phyloP scores from a whole-genome alignment of 805 yeast species.

The Suhomyces vadensis region DNA sequence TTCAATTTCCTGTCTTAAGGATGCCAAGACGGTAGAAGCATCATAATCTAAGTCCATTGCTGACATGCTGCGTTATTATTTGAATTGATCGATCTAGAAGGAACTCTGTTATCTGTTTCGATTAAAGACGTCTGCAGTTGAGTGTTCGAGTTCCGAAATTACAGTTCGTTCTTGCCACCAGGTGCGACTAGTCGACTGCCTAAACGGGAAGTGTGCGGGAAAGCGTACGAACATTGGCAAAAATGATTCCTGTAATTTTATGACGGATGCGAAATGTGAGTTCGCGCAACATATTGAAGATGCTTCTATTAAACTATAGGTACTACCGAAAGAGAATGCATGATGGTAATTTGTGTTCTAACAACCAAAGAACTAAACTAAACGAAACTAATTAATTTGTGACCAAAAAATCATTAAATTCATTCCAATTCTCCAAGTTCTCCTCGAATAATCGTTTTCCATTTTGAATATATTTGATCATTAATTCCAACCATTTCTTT shows the following conservation, averaged over 20 bases:
- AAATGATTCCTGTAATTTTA: neutral
- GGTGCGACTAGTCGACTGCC: conserved; percentile 10
- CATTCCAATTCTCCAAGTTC: conserved; percentile 35
- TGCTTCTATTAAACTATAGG: no score
- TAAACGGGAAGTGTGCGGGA: conserved; percentile 7
- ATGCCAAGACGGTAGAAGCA: conserved; percentile 49
- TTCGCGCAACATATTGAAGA: no score
- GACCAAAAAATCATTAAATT: conserved; percentile 24
- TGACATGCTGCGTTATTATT: conserved; percentile 17
- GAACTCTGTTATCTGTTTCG: neutral
- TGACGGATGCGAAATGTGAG: neutral
- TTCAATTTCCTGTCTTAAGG: conserved; percentile 66
- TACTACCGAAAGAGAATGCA: no score
- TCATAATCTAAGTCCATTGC: conserved; percentile 45
- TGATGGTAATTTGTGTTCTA: no score
- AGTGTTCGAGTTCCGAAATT: neutral
- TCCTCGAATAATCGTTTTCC: conserved; percentile 35
- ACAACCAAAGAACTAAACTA: no score
- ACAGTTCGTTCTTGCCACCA: conserved; percentile 9
- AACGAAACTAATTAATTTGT: neutral
- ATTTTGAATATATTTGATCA: conserved; percentile 38
- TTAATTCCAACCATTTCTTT: conserved; percentile 39
- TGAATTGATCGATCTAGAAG: neutral
- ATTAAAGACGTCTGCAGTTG: no score
- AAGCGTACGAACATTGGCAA: neutral